phyloP scores from a whole-genome alignment of 306 rosid genomes.

The Begonia masoniana region DNA sequence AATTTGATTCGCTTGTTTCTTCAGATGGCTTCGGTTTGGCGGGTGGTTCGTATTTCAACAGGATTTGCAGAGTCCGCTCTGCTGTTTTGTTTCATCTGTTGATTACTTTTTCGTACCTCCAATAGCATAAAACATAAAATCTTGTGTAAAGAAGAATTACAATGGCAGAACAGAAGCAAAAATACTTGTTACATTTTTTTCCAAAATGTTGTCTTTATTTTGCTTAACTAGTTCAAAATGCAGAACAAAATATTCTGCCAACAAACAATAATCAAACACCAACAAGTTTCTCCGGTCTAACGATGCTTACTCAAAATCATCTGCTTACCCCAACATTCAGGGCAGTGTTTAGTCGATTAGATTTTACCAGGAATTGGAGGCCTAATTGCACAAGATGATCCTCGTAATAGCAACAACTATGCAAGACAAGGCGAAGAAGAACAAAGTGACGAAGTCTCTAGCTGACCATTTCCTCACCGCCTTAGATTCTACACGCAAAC shows the following conservation, averaged over 20 bases:
- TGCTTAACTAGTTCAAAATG: background rate
- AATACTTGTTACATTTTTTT: no score
- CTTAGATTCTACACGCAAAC: conserved; percentile 55
- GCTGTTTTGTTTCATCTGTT: no score
- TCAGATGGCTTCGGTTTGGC: no score
- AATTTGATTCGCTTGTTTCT: no score
- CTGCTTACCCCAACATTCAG: background rate
- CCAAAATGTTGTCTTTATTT: no score
- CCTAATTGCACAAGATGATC: conserved; percentile 43
- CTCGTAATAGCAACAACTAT: conserved; percentile 56
- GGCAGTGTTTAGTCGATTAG: background rate
- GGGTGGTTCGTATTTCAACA: no score
- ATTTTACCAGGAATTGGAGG: no score
- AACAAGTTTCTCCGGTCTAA: background rate
- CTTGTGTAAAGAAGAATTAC: no score
- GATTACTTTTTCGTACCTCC: no score
- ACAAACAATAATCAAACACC: background rate
- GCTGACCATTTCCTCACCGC: conserved; percentile 75
- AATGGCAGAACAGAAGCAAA: no score
- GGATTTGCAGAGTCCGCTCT: no score
- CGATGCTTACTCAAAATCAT: background rate
- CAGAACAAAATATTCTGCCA: background rate
- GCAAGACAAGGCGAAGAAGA: conserved; percentile 62
- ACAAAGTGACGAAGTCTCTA: conserved; percentile 58
- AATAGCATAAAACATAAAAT: no score